Evolutionary conservation across 108 stramenopile species (phyloP).

Genomic region (Cyclotella baltica): DNA sequence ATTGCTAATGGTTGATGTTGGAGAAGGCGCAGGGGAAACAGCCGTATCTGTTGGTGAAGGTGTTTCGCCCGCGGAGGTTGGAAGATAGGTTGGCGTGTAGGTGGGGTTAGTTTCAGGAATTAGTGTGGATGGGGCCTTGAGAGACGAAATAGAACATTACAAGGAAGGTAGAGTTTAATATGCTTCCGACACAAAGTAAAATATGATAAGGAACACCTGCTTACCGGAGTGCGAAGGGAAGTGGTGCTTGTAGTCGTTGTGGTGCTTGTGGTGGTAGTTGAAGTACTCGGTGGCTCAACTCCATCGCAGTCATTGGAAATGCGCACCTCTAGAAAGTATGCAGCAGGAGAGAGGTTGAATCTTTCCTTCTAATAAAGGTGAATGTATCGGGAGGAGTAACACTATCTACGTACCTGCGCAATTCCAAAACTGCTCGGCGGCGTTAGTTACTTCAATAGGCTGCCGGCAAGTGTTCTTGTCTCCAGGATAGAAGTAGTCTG

Average conservation of each 20-base stretch:
- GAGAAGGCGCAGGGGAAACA: no score
- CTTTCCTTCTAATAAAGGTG: no score
- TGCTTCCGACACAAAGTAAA: no score
- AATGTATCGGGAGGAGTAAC: no score
- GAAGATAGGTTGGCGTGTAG: neutral
- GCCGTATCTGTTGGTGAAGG: neutral
- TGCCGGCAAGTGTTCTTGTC: constrained; percentile 23
- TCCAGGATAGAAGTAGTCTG: constrained; percentile 18
- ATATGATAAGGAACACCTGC: no score
- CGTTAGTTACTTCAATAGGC: constrained; percentile 33
- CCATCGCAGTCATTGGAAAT: constrained; percentile 23
- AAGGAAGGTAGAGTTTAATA: constrained; percentile 20
- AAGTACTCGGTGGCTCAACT: neutral
- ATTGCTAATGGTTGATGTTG: neutral
- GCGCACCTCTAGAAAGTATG: no score
- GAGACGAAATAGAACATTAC: no score
- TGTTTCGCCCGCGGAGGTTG: neutral
- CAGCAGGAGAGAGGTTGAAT: no score
- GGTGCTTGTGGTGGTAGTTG: constrained; percentile 6
- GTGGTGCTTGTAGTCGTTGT: neutral
- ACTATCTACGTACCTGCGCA: no score
- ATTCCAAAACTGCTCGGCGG: constrained; percentile 50
- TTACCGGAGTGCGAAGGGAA: no score
- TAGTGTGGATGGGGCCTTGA: no score
- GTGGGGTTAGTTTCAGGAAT: neutral